Percentiles rank a stretch among this genome's conserved stretches.
Conservation (phyloP, 805 yeast species). For the Yarrowia phangngaensis region DNA sequence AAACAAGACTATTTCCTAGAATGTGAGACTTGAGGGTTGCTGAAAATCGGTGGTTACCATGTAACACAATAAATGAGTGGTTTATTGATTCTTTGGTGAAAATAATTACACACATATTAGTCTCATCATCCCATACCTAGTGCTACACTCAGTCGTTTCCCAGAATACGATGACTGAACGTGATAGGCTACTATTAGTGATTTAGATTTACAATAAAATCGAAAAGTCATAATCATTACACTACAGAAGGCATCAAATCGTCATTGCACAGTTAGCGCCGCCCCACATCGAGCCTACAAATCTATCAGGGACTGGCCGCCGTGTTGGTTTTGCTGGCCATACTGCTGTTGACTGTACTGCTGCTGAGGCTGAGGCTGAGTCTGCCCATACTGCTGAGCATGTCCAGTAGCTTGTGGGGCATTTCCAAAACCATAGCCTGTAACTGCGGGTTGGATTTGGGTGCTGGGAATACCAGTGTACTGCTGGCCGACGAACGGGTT, state of each 20-base stretch:
- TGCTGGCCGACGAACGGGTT: slow-evolving; percentile 67
- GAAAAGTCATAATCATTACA: slow-evolving; percentile 26
- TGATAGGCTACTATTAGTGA: slow-evolving; percentile 4
- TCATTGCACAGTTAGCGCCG: slow-evolving; percentile 4
- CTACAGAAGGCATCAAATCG: slow-evolving; percentile 23
- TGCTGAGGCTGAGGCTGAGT: slow-evolving; percentile 32
- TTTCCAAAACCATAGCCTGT: slow-evolving; percentile 97
- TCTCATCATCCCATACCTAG: too few species aligned
- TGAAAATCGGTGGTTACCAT: too few species aligned
- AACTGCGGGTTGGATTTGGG: slow-evolving; percentile 68
- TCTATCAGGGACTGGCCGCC: slow-evolving; percentile 24
- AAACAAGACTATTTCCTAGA: too few species aligned
- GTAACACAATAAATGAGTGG: too few species aligned
- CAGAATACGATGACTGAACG: not conserved
- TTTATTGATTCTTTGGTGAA: too few species aligned
- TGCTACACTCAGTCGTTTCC: too few species aligned
- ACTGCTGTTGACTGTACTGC: slow-evolving; percentile 28
- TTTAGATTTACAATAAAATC: slow-evolving; percentile 1
- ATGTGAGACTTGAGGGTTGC: too few species aligned
- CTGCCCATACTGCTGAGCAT: slow-evolving; percentile 20
- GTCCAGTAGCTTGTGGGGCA: slow-evolving; percentile 43
- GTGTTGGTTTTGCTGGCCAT: slow-evolving; percentile 25
- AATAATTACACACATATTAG: too few species aligned
- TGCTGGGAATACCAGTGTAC: slow-evolving; percentile 66
- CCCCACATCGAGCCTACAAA: slow-evolving; percentile 6